Base-by-base conservation (phyloP, 1,139 yeast species). In the Blastobotrys capitulatus region DNA sequence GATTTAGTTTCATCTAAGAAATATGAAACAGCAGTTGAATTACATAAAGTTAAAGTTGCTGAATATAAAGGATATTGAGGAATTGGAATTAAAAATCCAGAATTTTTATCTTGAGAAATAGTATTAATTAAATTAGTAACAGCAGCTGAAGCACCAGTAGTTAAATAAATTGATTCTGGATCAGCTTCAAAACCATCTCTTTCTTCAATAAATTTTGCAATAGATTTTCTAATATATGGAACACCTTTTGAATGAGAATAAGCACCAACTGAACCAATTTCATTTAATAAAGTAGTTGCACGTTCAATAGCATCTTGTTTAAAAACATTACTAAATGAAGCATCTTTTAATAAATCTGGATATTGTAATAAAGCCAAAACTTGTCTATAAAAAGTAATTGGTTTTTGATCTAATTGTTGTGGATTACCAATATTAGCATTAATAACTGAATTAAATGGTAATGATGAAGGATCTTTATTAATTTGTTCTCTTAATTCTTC, bases 61-160 rank as follows among this genome's bases (percentile, higher is more conserved):
- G 97, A 88, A 71, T 92, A 92, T 54, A 94, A 76, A 5, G 98
- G 98, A 65, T 94, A 92, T 70, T 92, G 98, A 13, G 98, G 98
- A 58, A 92, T 90, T 35, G 98, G 98, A 57, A 92, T 89, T 69
- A 92, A 72, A 57, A 89, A 89, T 25, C 97, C 97, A 5, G 90
- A 76, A 50, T 79, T 69, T 25, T 77, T 76, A 48, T 86, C 86
- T 38, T 76, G 69, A 2, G 94, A 76, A 31, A 92, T 71, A 38
- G 90, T 75, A 51, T 84, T 83, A 48, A 92, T 72, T 54, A 94
- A 72, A 60, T 83, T 80, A 46, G 81, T 75, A 13, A 90, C 97
- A 1, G 96, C 97, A 27, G 89, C 78, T 16, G 97, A 88, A 2
- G 98, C 98, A 57, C 98, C 98, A 1, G 86, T 82, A 29, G 97